These are phyloP conservation scores for Ogataea pini DNA, from an alignment of 805 yeast genomes.

Conservation along the genomic window DNA sequence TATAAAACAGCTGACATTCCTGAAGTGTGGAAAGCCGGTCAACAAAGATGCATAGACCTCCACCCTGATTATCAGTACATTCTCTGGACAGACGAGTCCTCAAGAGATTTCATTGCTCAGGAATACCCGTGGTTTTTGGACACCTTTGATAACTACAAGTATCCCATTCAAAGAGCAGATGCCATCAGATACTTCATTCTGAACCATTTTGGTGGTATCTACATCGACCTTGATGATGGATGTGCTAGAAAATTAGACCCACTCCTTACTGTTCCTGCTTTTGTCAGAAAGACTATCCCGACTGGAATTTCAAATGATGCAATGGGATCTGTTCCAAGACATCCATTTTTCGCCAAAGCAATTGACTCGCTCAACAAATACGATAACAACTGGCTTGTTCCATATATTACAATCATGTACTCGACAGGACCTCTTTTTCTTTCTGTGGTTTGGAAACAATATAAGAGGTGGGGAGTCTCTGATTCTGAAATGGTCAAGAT, in stretches of 20 bases:
- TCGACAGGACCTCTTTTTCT: slow-evolving; percentile 90
- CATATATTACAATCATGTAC: slow-evolving; percentile 89
- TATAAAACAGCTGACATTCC: slow-evolving; percentile 81
- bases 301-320: slow-evolving; percentile 92
- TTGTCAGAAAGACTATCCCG: slow-evolving; percentile 83
- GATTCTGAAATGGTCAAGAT: slow-evolving; percentile 67
- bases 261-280: slow-evolving; percentile 76
- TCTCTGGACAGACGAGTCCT: slow-evolving; percentile 86
- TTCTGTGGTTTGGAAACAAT: slow-evolving; percentile 84
- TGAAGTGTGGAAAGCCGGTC: slow-evolving; percentile 77
- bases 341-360: slow-evolving; percentile 78
- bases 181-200: slow-evolving; percentile 86
- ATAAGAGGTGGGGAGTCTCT: slow-evolving; percentile 76
- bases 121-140: slow-evolving; percentile 84
- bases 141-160: slow-evolving; percentile 75
- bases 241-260: slow-evolving; percentile 81
- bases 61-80: slow-evolving; percentile 89
- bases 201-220: slow-evolving; percentile 83
- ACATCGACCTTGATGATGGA: slow-evolving; percentile 89
- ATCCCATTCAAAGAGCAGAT: slow-evolving; percentile 87
- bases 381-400: slow-evolving; percentile 77
- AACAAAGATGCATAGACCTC: slow-evolving; percentile 68
- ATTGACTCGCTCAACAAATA: slow-evolving; percentile 62
- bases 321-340: slow-evolving; percentile 85
- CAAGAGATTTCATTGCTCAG: slow-evolving; percentile 73